Conservation (phyloP, 768 basidiomycete genomes). For the Leccinellum luteum region DNA sequence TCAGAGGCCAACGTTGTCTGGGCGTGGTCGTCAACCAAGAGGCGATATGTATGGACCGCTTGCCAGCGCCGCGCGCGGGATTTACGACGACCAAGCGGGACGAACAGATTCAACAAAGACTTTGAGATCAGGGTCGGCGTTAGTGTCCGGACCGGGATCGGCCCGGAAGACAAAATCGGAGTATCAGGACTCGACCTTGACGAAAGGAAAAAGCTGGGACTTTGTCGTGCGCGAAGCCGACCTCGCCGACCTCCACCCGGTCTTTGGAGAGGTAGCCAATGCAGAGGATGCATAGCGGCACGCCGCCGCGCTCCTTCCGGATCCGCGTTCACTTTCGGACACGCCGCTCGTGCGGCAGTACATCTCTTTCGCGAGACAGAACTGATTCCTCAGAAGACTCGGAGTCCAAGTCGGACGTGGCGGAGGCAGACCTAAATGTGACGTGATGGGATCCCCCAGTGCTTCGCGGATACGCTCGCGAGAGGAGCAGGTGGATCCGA, state of each 20-base stretch:
- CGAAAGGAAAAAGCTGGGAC: not conserved
- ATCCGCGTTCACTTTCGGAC: constrained; percentile 40
- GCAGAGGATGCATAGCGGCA: constrained; percentile 33
- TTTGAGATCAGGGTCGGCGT: no score
- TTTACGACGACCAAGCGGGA: not conserved
- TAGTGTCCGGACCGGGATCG: not conserved
- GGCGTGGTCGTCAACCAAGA: constrained; percentile 49
- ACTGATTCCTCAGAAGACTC: not conserved
- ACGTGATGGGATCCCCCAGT: no score
- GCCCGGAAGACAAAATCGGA: not conserved
- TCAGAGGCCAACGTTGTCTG: constrained; percentile 34
- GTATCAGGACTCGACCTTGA: not conserved
- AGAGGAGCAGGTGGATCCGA: no score
- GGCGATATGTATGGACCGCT: constrained; percentile 50
- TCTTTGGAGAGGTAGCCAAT: constrained; percentile 33
- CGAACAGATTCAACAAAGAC: no score
- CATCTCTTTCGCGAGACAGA: constrained; percentile 37
- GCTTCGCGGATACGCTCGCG: no score
- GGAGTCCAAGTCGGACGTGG: no score
- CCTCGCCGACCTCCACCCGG: constrained; percentile 30
- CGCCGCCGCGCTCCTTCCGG: constrained; percentile 31
- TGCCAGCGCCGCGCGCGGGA: constrained; percentile 33
- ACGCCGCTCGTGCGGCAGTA: constrained; percentile 41
- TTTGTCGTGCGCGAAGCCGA: constrained; percentile 44
- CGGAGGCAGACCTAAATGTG: no score